phyloP scores from a whole-genome alignment of 148 eudicot genomes.

The Nepenthes gracilis region DNA sequence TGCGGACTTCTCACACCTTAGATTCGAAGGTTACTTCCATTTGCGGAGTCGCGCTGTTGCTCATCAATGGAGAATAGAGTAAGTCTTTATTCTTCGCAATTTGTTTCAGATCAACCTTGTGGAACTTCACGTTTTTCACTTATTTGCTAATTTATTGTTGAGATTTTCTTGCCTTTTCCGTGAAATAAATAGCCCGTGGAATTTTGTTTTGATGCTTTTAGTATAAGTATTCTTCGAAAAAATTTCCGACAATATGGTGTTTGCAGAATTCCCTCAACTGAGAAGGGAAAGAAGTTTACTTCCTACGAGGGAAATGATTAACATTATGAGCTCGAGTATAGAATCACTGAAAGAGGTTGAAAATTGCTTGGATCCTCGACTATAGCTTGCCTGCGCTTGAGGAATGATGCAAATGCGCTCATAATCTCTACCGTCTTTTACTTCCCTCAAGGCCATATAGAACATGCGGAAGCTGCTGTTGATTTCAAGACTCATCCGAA shows the following conservation, averaged over 20 bases:
- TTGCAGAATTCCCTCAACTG: no score
- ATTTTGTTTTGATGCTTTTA: no score
- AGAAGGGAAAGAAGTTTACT: no score
- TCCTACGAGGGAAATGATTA: slow-evolving; percentile 25
- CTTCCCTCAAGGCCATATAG: slow-evolving; percentile 90
- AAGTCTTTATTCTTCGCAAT: no score
- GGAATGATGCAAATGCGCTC: slow-evolving; percentile 79
- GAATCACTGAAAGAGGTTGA: slow-evolving; percentile 38
- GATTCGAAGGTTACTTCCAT: no score
- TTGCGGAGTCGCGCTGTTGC: no score
- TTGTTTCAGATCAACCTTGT: no score
- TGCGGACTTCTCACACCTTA: no score
- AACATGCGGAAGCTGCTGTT: slow-evolving; percentile 42
- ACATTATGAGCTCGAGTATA: slow-evolving; percentile 30
- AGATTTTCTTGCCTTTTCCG: background rate
- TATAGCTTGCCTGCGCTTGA: slow-evolving; percentile 97
- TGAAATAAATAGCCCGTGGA: background rate
- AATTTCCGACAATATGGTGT: no score
- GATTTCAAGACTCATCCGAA: slow-evolving; percentile 37
- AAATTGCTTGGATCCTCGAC: slow-evolving; percentile 50
- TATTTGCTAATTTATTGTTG: background rate
- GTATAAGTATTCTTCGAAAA: no score
- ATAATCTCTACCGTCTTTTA: slow-evolving; percentile 59
- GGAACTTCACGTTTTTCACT: background rate
- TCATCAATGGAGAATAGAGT: no score